phyloP scores from a whole-genome alignment of 176 grass and related monocot genomes.

The Hyparrhenia diplandra region DNA sequence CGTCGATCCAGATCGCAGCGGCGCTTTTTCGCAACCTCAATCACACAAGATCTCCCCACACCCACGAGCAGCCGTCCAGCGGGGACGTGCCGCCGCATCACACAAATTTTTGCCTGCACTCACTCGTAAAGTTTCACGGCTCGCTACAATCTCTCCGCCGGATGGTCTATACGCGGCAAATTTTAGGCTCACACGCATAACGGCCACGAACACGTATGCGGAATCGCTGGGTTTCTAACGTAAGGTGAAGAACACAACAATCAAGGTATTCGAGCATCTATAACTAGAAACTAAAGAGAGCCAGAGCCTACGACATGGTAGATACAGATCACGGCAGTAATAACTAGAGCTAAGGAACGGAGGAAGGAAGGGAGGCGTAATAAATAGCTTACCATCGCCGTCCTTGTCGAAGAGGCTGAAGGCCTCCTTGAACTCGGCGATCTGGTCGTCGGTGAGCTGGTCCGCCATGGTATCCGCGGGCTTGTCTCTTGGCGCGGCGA shows the following conservation, averaged over 20 bases:
- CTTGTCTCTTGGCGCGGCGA: not conserved
- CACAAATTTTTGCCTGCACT: not conserved
- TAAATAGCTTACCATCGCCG: slow-evolving; percentile 52
- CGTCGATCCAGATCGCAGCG: slow-evolving; percentile 3
- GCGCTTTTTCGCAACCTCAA: not conserved
- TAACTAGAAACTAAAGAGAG: too few species aligned
- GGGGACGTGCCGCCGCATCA: slow-evolving; percentile 12
- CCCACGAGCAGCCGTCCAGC: not conserved
- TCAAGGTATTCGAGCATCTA: not conserved
- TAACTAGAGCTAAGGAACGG: not conserved
- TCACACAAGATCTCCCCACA: not conserved
- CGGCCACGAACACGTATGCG: not conserved
- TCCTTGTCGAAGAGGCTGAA: slow-evolving; percentile 97
- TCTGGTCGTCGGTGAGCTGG: slow-evolving; percentile 91
- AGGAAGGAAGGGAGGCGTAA: not conserved
- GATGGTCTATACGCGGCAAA: not conserved
- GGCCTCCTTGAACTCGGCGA: slow-evolving; percentile 93
- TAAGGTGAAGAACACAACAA: not conserved
- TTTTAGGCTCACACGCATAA: not conserved
- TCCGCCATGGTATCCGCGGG: slow-evolving; percentile 52
- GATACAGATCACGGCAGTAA: not conserved
- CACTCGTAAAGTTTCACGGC: not conserved
- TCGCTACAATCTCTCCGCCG: not conserved
- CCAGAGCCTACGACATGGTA: not conserved
- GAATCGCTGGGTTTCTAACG: not conserved